Evolutionary conservation across 768 basidiomycete genomes (phyloP).

Genomic region (Tricholoma matsutake): DNA sequence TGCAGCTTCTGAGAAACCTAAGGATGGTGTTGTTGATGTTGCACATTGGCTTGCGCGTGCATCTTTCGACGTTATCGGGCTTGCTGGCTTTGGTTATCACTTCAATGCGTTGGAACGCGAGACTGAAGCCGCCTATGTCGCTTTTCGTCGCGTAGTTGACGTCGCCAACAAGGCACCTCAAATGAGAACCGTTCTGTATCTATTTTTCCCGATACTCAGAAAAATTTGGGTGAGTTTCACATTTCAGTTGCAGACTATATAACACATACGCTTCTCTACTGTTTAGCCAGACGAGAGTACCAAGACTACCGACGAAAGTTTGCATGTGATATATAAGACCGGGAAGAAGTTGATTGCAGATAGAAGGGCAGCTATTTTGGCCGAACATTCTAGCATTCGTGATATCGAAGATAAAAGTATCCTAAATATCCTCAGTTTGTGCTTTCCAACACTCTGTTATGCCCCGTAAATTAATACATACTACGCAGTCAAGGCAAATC

Average conservation of each 20-base stretch:
- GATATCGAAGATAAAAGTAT: conserved; percentile 43
- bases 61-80: conserved; percentile 62
- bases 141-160: conserved; percentile 49
- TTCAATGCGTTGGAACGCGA: conserved; percentile 50
- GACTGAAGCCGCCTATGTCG: conserved; percentile 44
- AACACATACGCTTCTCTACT: neutral
- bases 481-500: conserved; percentile 55
- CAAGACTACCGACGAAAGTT: conserved; percentile 34
- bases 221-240: conserved; percentile 39
- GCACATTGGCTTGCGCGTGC: conserved; percentile 58
- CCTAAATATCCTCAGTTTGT: conserved; percentile 46
- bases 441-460: neutral
- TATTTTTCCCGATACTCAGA: conserved; percentile 45
- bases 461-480: neutral
- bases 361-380: conserved; percentile 36
- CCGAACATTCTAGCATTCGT: conserved; percentile 28
- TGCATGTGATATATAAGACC: conserved; percentile 35
- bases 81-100: conserved; percentile 52
- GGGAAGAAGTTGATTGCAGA: conserved; percentile 42
- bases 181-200: conserved; percentile 37
- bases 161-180: conserved; percentile 45
- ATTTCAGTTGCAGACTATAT: neutral
- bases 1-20: conserved; percentile 7
- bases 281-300: conserved; percentile 42
- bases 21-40: conserved; percentile 40